Evolutionary conservation across 495 filamentous ascomycete genomes (phyloP).

Genomic region (Daldinia bambusicola): DNA sequence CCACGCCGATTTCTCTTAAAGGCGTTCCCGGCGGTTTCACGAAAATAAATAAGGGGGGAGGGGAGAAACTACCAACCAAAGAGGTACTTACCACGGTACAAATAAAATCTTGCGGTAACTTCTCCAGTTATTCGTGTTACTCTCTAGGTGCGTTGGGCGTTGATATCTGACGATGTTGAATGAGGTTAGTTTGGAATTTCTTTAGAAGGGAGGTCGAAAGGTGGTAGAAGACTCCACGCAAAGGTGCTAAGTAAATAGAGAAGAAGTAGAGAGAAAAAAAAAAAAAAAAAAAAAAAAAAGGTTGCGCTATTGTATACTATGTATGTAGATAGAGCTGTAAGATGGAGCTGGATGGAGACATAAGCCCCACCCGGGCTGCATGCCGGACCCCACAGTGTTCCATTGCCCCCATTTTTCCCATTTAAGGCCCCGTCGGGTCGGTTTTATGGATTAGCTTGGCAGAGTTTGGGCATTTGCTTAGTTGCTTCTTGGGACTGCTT

Average conservation of each 20-base stretch:
- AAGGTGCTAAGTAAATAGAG: neutral
- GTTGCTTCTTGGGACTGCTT: constrained; percentile 13
- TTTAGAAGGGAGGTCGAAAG: constrained; percentile 28
- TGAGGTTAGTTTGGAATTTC: constrained; percentile 34
- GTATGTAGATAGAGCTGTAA: constrained; percentile 17
- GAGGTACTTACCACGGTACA: neutral
- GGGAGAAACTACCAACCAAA: neutral
- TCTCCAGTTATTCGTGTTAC: neutral
- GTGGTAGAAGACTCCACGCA: neutral
- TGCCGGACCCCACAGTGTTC: constrained; percentile 31
- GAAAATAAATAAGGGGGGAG: neutral
- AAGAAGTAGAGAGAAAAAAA: too few relatives aligned
- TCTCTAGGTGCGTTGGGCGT: neutral
- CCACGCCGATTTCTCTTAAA: neutral
- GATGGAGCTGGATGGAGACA: constrained; percentile 24
- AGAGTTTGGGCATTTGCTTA: constrained; percentile 6
- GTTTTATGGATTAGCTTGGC: constrained; percentile 31
- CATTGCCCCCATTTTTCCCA: constrained; percentile 18
- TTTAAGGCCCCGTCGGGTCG: constrained; percentile 38
- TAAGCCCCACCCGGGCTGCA: constrained; percentile 35
- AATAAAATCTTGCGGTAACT: neutral
- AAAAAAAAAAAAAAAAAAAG: neutral
- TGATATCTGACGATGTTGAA: constrained; percentile 20
- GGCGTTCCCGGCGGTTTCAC: neutral
- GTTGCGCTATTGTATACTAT: constrained; percentile 5